These are phyloP conservation scores for Ichthyophthirius multifiliis DNA, from an alignment of 169 alveolate species.

Conservation along the genomic window DNA sequence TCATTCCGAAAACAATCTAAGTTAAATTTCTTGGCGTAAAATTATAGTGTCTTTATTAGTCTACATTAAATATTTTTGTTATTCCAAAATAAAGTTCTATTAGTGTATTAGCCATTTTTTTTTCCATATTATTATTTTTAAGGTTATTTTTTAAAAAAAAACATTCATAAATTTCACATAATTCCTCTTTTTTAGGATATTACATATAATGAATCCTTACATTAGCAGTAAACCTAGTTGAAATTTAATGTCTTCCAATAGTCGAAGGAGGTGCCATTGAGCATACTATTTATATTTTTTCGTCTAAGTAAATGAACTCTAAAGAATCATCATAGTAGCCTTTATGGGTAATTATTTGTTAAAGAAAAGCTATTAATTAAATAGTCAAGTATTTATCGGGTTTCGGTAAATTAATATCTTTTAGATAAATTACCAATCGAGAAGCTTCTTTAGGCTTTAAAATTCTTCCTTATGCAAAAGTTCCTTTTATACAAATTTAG, in stretches of 20 bases:
- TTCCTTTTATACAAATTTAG: slow-evolving; percentile 85
- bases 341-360: slow-evolving; percentile 85
- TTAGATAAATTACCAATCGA: slow-evolving; percentile 81
- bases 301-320: slow-evolving; percentile 86
- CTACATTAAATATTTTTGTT: no score
- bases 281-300: slow-evolving; percentile 88
- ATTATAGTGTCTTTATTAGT: slow-evolving; percentile 89
- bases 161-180: slow-evolving; percentile 31
- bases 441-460: slow-evolving; percentile 88
- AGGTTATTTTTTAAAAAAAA: slow-evolving; percentile 35
- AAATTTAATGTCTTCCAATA: slow-evolving; percentile 88
- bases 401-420: slow-evolving; percentile 91
- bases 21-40: slow-evolving; percentile 91
- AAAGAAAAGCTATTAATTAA: slow-evolving; percentile 86
- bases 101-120: slow-evolving; percentile 66
- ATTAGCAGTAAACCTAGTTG: slow-evolving; percentile 92
- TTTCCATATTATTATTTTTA: slow-evolving; percentile 41
- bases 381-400: slow-evolving; percentile 93
- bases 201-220: slow-evolving; percentile 84
- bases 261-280: slow-evolving; percentile 91
- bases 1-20: slow-evolving; percentile 70
- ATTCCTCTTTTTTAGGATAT: slow-evolving; percentile 85
- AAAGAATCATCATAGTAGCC: slow-evolving; percentile 91
- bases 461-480: slow-evolving; percentile 88
- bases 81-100: no score